Evolutionary conservation across 2,329 filamentous ascomycete species (phyloP).

Genomic region (Tolypocladium guangdongense): DNA sequence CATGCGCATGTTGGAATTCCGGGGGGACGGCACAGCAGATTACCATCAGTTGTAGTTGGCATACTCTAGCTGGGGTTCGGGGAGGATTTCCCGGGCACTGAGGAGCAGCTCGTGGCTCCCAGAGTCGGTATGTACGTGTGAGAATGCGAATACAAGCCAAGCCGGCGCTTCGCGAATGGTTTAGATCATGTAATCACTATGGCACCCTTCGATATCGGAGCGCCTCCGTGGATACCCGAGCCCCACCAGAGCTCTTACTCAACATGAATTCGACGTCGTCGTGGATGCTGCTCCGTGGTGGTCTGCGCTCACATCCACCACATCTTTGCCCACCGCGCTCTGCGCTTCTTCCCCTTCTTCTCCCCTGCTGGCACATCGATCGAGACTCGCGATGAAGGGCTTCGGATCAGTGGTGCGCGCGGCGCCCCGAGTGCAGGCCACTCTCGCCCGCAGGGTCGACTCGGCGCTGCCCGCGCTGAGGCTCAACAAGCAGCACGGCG

Average conservation of each 20-base stretch:
- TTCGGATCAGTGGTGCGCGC: conserved; percentile 16
- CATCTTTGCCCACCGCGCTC: conserved; percentile 4
- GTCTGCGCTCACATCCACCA: neutral
- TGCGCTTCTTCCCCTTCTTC: conserved; percentile 1
- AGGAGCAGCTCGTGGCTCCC: neutral
- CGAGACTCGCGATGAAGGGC: neutral
- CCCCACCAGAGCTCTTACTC: conserved; percentile 13
- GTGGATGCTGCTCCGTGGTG: neutral
- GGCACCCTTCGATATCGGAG: conserved; percentile 12
- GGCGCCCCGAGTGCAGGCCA: conserved; percentile 12
- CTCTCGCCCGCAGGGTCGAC: conserved; percentile 4
- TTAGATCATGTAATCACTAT: neutral
- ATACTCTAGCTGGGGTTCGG: neutral
- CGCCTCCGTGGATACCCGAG: conserved; percentile 13
- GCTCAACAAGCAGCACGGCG: conserved; percentile 6
- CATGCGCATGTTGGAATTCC: neutral
- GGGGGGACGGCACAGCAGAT: neutral
- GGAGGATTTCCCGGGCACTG: neutral
- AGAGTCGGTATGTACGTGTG: too few relatives aligned
- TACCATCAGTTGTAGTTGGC: neutral
- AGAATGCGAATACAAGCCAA: neutral
- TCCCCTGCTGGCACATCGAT: conserved; percentile 2
- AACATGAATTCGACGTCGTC: too few relatives aligned
- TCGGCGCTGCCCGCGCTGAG: conserved; percentile 1
- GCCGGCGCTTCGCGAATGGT: neutral